phyloP scores from a whole-genome alignment of 108 stramenopile species.

The Pseudonitzschia delicatissima region DNA sequence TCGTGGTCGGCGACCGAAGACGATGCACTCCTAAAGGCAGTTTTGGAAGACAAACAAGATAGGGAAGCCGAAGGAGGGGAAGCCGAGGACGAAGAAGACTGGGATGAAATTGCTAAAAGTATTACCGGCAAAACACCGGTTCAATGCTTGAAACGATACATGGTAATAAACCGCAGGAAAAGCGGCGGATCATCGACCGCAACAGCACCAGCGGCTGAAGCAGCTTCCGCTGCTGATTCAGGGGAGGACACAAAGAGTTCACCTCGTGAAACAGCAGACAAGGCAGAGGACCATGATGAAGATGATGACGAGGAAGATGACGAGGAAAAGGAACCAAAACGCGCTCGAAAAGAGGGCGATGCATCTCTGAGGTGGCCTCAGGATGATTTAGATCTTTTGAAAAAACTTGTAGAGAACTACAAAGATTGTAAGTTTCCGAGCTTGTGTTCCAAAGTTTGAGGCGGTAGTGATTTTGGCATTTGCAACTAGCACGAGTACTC shows the following conservation, averaged over 20 bases:
- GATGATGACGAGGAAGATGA: slow-evolving; percentile 20
- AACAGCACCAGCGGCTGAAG: slow-evolving; percentile 3
- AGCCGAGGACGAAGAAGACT: slow-evolving; percentile 55
- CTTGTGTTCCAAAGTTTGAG: slow-evolving; percentile 6
- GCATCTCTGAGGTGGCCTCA: slow-evolving; percentile 36
- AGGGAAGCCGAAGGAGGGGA: slow-evolving; percentile 40
- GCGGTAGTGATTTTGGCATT: neutral
- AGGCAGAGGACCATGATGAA: slow-evolving; percentile 30
- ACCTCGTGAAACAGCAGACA: slow-evolving; percentile 12
- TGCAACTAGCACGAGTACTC: neutral
- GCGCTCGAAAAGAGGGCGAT: slow-evolving; percentile 10
- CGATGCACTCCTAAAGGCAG: slow-evolving; percentile 84
- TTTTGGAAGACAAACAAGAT: slow-evolving; percentile 62
- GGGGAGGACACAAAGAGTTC: slow-evolving; percentile 21
- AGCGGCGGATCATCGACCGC: neutral
- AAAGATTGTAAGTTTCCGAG: slow-evolving; percentile 48
- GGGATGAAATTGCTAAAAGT: slow-evolving; percentile 62
- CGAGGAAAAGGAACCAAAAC: slow-evolving; percentile 11
- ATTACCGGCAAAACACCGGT: slow-evolving; percentile 69
- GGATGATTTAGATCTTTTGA: slow-evolving; percentile 57
- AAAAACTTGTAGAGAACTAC: slow-evolving; percentile 62
- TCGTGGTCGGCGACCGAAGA: slow-evolving; percentile 73
- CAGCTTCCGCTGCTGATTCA: slow-evolving; percentile 1
- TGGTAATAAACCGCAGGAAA: slow-evolving; percentile 15
- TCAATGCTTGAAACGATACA: slow-evolving; percentile 55